These are phyloP conservation scores for Morella rubra DNA, from an alignment of 306 rosid species.

Conservation along the genomic window DNA sequence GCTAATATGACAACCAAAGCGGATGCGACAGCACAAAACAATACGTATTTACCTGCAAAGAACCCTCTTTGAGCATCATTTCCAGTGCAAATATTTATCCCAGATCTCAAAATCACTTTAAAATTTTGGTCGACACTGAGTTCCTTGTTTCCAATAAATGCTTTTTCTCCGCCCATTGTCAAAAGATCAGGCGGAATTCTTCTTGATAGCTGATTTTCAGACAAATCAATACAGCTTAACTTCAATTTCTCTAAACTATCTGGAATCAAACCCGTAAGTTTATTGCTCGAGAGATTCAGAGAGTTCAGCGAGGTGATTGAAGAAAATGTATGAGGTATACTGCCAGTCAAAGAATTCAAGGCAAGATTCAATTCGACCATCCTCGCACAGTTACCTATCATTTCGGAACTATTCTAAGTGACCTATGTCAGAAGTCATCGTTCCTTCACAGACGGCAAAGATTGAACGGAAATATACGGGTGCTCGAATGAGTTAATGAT, in stretches of 20 bases:
- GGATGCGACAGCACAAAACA: constrained; percentile 50
- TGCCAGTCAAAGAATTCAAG: constrained; percentile 62
- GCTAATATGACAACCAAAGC: constrained; percentile 46
- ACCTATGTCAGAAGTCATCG: too few relatives aligned
- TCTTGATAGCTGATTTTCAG: constrained; percentile 68
- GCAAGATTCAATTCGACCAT: constrained; percentile 85
- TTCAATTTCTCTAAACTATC: constrained; percentile 60
- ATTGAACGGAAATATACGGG: too few relatives aligned
- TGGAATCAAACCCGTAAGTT: constrained; percentile 69
- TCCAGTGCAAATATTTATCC: constrained; percentile 45
- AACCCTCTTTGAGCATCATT: constrained; percentile 32
- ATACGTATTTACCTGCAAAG: constrained; percentile 41
- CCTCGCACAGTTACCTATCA: constrained; percentile 65
- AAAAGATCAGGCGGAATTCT: constrained; percentile 63
- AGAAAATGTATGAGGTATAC: constrained; percentile 65
- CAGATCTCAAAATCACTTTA: constrained; percentile 37
- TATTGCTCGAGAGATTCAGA: constrained; percentile 69
- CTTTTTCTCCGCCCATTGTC: constrained; percentile 68
- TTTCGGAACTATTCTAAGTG: too few relatives aligned
- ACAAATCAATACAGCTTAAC: constrained; percentile 80
- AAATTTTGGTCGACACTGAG: constrained; percentile 63
- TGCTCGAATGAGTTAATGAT: too few relatives aligned
- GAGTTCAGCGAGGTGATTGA: constrained; percentile 75
- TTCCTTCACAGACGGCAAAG: too few relatives aligned
- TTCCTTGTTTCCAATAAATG: constrained; percentile 64